These are phyloP conservation scores for Plantago ovata DNA, from an alignment of 257 asterid species.

Conservation along the genomic window DNA sequence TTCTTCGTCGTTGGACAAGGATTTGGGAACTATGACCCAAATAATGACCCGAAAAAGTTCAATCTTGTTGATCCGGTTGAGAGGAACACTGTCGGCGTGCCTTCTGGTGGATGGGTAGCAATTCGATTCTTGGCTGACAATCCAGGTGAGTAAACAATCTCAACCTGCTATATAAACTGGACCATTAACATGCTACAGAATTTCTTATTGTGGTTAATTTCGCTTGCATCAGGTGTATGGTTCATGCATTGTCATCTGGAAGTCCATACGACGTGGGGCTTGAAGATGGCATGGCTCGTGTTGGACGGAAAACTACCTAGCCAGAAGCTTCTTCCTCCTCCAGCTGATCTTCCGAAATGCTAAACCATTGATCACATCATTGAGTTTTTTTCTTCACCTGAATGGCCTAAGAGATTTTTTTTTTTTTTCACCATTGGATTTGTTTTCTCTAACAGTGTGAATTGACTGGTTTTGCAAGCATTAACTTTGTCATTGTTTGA, in stretches of 20 bases:
- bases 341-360: constrained; percentile 72
- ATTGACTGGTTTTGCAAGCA: too few relatives aligned
- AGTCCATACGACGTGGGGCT: constrained; percentile 73
- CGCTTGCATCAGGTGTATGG: constrained; percentile 6
- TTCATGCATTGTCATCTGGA: constrained; percentile 46
- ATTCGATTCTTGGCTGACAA: constrained; percentile 67
- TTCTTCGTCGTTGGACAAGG: constrained; percentile 64
- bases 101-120: constrained; percentile 74
- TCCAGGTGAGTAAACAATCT: constrained; percentile 42
- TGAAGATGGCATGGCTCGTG: constrained; percentile 79
- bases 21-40: constrained; percentile 52
- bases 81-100: constrained; percentile 54
- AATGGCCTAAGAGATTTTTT: too few relatives aligned
- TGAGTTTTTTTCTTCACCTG: too few relatives aligned
- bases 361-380: too few relatives aligned
- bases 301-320: constrained; percentile 61
- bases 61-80: constrained; percentile 69
- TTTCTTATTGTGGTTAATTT: too few relatives aligned
- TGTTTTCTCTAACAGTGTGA: too few relatives aligned
- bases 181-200: too few relatives aligned
- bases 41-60: constrained; percentile 42
- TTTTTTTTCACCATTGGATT: too few relatives aligned
- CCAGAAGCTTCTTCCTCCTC: constrained; percentile 69
- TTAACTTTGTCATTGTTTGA: too few relatives aligned
- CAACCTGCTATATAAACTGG: too few relatives aligned